Evolutionary conservation across 345 rosid species (phyloP).

Genomic region (Linum tenue): DNA sequence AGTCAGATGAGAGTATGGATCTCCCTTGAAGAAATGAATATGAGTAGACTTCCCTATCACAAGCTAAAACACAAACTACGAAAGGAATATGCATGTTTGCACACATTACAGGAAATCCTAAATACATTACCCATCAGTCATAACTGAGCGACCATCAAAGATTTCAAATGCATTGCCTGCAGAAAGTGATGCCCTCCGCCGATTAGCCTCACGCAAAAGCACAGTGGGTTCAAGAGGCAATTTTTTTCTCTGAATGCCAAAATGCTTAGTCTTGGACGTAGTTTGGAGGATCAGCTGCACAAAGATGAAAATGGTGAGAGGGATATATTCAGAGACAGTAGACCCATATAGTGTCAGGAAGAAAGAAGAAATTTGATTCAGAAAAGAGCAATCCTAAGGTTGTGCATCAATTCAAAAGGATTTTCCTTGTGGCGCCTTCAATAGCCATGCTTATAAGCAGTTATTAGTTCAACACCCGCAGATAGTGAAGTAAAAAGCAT

Average conservation of each 20-base stretch:
- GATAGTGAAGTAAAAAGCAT: neutral
- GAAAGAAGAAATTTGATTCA: neutral
- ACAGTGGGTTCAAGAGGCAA: conserved; percentile 95
- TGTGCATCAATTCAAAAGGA: no score
- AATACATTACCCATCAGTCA: conserved; percentile 64
- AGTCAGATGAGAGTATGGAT: conserved; percentile 21
- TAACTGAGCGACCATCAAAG: conserved; percentile 36
- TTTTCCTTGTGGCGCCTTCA: no score
- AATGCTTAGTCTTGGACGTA: conserved; percentile 60
- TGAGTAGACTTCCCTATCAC: neutral
- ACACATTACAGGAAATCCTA: conserved; percentile 6
- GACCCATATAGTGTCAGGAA: neutral
- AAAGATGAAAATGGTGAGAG: conserved; percentile 7
- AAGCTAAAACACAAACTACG: neutral
- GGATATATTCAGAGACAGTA: neutral
- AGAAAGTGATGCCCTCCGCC: conserved; percentile 95
- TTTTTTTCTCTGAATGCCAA: conserved; percentile 74
- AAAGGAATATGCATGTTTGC: neutral
- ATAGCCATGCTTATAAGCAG: neutral
- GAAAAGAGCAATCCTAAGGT: no score
- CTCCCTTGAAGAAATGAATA: neutral
- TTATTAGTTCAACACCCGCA: neutral
- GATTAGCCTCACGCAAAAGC: conserved; percentile 87
- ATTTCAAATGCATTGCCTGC: conserved; percentile 49
- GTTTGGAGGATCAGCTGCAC: conserved; percentile 74